A percentile compares a stretch with the other conserved stretches of the same genome.
Evolutionary conservation across 306 rosid species (phyloP).

Genomic region (Acacia confusa): DNA sequence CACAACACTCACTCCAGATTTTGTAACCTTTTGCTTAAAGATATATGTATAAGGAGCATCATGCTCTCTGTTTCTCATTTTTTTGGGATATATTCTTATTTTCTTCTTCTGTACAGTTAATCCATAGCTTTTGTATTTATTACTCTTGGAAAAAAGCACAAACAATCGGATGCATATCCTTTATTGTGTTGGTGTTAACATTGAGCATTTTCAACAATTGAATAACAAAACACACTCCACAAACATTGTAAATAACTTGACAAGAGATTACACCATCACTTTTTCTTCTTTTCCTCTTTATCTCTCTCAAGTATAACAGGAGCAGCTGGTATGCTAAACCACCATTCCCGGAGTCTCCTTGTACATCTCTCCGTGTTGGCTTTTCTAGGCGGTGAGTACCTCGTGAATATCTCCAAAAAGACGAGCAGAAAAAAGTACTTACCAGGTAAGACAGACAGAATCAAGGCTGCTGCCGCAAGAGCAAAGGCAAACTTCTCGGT

Average conservation of each 20-base stretch:
- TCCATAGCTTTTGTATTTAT: not conserved
- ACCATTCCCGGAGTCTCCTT: slow-evolving; percentile 92
- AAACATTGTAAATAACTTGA: slow-evolving; percentile 27
- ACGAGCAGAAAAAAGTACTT: slow-evolving; percentile 55
- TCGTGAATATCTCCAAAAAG: slow-evolving; percentile 71
- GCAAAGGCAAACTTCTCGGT: slow-evolving; percentile 65
- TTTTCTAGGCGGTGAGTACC: slow-evolving; percentile 75
- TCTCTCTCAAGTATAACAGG: slow-evolving; percentile 87
- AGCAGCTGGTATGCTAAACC: slow-evolving; percentile 99
- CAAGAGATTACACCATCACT: slow-evolving; percentile 38
- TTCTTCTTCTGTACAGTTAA: not conserved
- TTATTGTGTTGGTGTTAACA: slow-evolving; percentile 10
- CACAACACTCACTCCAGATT: not conserved
- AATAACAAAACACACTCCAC: slow-evolving; percentile 12
- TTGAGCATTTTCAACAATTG: slow-evolving; percentile 32
- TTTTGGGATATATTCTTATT: not conserved
- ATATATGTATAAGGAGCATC: not conserved
- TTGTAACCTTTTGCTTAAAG: not conserved
- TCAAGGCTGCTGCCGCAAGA: slow-evolving; percentile 52
- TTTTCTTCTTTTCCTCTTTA: slow-evolving; percentile 81
- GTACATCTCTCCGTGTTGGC: slow-evolving; percentile 76
- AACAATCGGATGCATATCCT: too few species aligned
- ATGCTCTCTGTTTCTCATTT: not conserved
- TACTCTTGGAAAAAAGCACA: not conserved
- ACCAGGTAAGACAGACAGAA: slow-evolving; percentile 63